Evolutionary conservation across 805 yeast species (phyloP), one percentile per base, ranked within the genome.

Genomic region (Wickerhamomyces xylosicus): DNA sequence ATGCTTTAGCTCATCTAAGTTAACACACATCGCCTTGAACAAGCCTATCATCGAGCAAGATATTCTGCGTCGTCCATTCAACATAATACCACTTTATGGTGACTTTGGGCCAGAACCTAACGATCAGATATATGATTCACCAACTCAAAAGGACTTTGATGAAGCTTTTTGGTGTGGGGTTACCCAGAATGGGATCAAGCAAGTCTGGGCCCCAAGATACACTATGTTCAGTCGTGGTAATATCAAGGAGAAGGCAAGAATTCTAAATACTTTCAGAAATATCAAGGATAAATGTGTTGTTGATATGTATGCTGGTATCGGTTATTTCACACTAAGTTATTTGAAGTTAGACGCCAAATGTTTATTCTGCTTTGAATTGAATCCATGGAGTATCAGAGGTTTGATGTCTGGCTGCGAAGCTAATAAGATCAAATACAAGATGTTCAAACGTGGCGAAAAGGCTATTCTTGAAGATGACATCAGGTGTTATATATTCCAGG

Each of bases 211-310:
- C 5, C 95, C 95, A 2, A 55, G 69, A 39, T 79, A 75, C 51
- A 84, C 95, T 2, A 85, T 85, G 95, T 86, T 86, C 54, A 79
- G 89, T 36, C 59, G 95, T 16, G 95, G 95, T 1, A 85, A 85
- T 54, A 73, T 86, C 48, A 81, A 81, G 46, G 95, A 85, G 52
- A 85, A 85, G 55, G 69, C 74, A 13, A 58, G 95, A 17, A 67
- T 85, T 1, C 52, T 84, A 32, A 64, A 64, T 16, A 54, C 56
- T 0, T 73, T 62, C 39, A 34, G 40, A 1, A 51, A 62, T 21
- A 55, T 77, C 1, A 37, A 48, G 9, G 64, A 57, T 11, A 61
- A 64, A 0, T 67, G 63, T 18, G 74, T 81, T 0, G 64, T 82
- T 3, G 95, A 85, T 52, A 50, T 86, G 33, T 85, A 85, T 54